These are phyloP conservation scores for Podosphaera aphanis DNA, from an alignment of 2,329 filamentous ascomycete species.

Conservation along the genomic window DNA sequence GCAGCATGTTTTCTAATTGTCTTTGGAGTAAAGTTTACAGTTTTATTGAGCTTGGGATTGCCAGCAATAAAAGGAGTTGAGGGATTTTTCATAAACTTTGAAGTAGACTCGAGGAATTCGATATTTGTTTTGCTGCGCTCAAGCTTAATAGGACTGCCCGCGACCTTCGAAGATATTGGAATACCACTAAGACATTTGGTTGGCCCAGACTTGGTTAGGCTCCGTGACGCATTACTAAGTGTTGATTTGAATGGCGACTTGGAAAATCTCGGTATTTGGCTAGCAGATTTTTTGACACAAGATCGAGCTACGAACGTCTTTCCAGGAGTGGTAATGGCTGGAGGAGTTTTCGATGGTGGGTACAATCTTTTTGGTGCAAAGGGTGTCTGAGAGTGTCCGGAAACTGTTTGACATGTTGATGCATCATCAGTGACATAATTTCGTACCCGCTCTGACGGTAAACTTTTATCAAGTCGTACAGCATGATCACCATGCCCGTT, in stretches of 20 bases:
- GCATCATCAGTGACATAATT: constrained; percentile 44
- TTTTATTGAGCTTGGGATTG: constrained; percentile 40
- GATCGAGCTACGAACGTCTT: constrained; percentile 47
- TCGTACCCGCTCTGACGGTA: constrained; percentile 48
- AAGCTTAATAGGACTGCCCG: constrained; percentile 11
- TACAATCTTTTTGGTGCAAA: constrained; percentile 21
- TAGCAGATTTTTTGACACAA: constrained; percentile 27
- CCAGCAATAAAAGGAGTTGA: constrained; percentile 29
- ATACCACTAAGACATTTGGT: constrained; percentile 21
- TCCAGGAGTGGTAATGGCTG: constrained; percentile 51
- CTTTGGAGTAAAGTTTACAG: constrained; percentile 57
- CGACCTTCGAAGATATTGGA: constrained; percentile 11
- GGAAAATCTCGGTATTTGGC: constrained; percentile 22
- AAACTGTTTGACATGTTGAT: constrained; percentile 37
- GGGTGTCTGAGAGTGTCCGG: constrained; percentile 25
- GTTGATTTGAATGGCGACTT: constrained; percentile 30
- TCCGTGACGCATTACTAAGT: constrained; percentile 20
- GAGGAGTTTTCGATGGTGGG: constrained; percentile 21
- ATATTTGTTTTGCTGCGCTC: constrained; percentile 36
- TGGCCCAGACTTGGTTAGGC: constrained; percentile 3
- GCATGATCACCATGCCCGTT: not conserved
- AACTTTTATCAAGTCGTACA: constrained; percentile 13
- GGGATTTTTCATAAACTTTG: constrained; percentile 23
- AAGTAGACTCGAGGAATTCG: constrained; percentile 15
- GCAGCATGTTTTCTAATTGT: constrained; percentile 26